Evolutionary conservation across 495 filamentous ascomycete species (phyloP).

Genomic region (Staphylotrichum longicolle): DNA sequence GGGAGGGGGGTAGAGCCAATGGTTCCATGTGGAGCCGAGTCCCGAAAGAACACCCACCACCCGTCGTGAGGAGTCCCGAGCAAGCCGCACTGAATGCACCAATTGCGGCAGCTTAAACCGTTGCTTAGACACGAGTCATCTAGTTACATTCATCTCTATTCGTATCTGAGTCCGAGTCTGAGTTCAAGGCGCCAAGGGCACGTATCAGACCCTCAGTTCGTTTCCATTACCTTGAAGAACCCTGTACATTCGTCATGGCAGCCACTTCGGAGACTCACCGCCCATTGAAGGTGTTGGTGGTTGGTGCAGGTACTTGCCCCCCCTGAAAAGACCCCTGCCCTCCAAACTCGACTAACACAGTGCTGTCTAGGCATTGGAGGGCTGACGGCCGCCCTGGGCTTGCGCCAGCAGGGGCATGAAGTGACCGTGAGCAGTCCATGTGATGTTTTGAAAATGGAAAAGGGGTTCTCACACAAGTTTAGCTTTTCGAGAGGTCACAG

Average conservation of each 20-base stretch:
- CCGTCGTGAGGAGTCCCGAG: neutral
- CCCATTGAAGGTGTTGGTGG: conserved; percentile 12
- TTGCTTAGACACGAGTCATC: too few species aligned
- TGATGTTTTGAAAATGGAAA: too few species aligned
- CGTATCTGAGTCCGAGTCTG: too few species aligned
- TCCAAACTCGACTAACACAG: neutral
- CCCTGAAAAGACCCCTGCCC: neutral
- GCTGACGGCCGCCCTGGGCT: conserved; percentile 14
- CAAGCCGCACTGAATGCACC: too few species aligned
- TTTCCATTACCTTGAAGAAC: too few species aligned
- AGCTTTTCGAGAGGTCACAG: conserved; percentile 14
- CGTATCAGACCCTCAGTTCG: too few species aligned
- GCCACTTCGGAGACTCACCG: neutral
- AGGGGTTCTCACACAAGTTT: neutral
- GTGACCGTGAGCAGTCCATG: neutral
- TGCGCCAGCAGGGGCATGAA: conserved; percentile 15
- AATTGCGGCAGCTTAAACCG: neutral
- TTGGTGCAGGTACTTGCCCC: conserved; percentile 8
- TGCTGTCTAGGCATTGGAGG: conserved; percentile 9
- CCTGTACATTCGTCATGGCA: neutral
- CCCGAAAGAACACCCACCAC: neutral
- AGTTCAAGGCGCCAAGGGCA: too few species aligned
- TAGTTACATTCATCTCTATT: too few species aligned
- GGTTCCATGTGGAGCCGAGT: conserved; percentile 9
- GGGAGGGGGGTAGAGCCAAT: neutral